Conservation (phyloP, 2,329 filamentous ascomycete species). For the Ceratocystis cacaofunesta region DNA sequence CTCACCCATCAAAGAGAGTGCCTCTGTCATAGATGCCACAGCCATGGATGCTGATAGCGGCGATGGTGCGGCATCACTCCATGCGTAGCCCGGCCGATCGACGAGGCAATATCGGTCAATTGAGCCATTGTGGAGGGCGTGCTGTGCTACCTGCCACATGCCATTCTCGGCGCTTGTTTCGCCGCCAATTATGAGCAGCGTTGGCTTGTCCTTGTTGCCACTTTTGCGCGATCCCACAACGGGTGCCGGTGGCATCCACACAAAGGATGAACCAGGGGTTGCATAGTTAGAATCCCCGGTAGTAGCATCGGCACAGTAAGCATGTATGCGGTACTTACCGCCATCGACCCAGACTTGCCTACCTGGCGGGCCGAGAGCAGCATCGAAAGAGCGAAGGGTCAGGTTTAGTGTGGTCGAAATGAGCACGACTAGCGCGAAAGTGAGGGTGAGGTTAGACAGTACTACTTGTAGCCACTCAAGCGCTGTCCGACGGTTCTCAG, state of each 20-base stretch:
- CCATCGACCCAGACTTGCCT: slow-evolving; percentile 66
- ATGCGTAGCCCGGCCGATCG: slow-evolving; percentile 79
- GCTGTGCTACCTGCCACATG: slow-evolving; percentile 65
- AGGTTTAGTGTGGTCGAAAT: slow-evolving; percentile 70
- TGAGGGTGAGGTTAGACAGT: slow-evolving; percentile 55
- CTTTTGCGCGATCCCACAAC: background rate
- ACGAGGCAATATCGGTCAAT: slow-evolving; percentile 89
- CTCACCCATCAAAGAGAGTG: slow-evolving; percentile 65
- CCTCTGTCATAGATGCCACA: slow-evolving; percentile 77
- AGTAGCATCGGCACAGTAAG: slow-evolving; percentile 48
- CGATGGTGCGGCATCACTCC: slow-evolving; percentile 81
- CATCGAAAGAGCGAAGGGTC: slow-evolving; percentile 65
- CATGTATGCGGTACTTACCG: slow-evolving; percentile 71
- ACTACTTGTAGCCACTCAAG: slow-evolving; percentile 74
- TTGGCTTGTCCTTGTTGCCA: slow-evolving; percentile 40
- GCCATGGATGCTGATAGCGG: slow-evolving; percentile 87
- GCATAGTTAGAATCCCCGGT: background rate
- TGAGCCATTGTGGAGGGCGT: slow-evolving; percentile 61
- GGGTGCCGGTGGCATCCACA: background rate
- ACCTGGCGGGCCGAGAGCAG: slow-evolving; percentile 58
- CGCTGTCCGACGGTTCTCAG: slow-evolving; percentile 69
- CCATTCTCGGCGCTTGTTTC: slow-evolving; percentile 65
- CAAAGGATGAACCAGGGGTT: background rate
- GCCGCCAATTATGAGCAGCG: slow-evolving; percentile 73
- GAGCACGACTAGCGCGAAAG: slow-evolving; percentile 55